phyloP scores from a whole-genome alignment of 768 basidiomycete genomes.

The Suillus spraguei region DNA sequence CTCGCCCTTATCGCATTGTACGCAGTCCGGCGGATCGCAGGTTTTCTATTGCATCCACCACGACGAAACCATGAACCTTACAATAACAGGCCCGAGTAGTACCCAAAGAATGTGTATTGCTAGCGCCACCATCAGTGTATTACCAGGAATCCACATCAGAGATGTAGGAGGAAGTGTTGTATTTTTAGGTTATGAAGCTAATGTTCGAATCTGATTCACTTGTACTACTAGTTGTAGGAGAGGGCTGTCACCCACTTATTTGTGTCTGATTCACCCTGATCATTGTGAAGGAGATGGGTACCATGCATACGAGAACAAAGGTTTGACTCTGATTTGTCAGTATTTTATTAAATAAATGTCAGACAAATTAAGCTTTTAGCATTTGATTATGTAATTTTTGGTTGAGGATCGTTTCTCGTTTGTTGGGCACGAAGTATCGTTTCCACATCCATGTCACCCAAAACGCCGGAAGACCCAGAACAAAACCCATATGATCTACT shows the following conservation, averaged over 20 bases:
- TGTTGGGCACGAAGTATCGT: neutral
- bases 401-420: too few species aligned
- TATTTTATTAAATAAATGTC: too few species aligned
- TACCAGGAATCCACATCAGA: neutral
- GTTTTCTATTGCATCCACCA: slow-evolving; percentile 5
- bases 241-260: neutral
- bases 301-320: neutral
- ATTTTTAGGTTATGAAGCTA: neutral
- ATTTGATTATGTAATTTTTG: neutral
- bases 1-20: slow-evolving; percentile 58
- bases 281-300: slow-evolving; percentile 5
- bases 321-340: too few species aligned
- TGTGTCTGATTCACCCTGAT: slow-evolving; percentile 3
- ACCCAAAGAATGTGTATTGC: slow-evolving; percentile 19
- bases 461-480: slow-evolving; percentile 50
- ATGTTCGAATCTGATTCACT: neutral
- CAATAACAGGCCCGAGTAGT: slow-evolving; percentile 3
- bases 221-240: neutral
- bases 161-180: slow-evolving; percentile 7
- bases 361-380: too few species aligned
- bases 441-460: slow-evolving; percentile 25
- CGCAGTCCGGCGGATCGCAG: slow-evolving; percentile 20
- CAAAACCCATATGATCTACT: slow-evolving; percentile 76
- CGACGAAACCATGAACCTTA: slow-evolving; percentile 1
- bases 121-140: slow-evolving; percentile 18